Evolutionary conservation across 1,284 basidiomycete genomes (phyloP), one percentile per base, ranked within the genome.

Genomic region (Pascua guehoae): DNA sequence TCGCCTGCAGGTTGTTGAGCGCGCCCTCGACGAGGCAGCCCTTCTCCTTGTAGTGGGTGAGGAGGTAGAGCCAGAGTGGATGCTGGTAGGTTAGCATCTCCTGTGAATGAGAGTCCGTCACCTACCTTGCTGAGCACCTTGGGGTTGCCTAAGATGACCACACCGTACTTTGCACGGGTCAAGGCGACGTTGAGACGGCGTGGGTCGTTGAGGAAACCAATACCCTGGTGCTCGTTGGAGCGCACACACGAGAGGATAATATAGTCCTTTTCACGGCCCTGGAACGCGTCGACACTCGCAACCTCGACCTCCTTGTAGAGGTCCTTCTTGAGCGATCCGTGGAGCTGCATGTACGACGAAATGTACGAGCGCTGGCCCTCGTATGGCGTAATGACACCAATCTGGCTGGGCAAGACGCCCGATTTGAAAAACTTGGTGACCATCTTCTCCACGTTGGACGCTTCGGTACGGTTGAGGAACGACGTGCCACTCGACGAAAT

Each of bases 401-500:
- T 98, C 74, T 99, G 95, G 56, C 81, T 84, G 0, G 96, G 95
- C 41, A 92, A 83, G 37, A 99, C 94, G 49, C 96, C 95, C 0
- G 95, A 92, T 76, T 97, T 97, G 88, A 98, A 98, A 81, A 98
- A 98, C 70, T 95, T 93, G 52, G 96, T 98, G 41, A 98, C 93
- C 67, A 98, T 97, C 84, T 98, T 98, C 79, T 99, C 96, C 41
- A 98, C 96, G 67, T 98, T 98, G 41, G 91, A 93, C 1, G 96
- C 95, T 75, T 99, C 96, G 39, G 95, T 98, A 71, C 95, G 85
- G 76, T 99, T 98, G 67, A 99, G 82, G 84, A 97, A 98, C 9
- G 95, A 98, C 0, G 96, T 99, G 49, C 96, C 96, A 72, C 91
- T 95, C 56, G 90, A 92, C 24, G 94, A 98, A 63, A 99, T 98